Percentiles rank a stretch among this genome's conserved stretches.
Evolutionary conservation across 768 basidiomycete genomes (phyloP).

Genomic region (Antrodiella citrinella): DNA sequence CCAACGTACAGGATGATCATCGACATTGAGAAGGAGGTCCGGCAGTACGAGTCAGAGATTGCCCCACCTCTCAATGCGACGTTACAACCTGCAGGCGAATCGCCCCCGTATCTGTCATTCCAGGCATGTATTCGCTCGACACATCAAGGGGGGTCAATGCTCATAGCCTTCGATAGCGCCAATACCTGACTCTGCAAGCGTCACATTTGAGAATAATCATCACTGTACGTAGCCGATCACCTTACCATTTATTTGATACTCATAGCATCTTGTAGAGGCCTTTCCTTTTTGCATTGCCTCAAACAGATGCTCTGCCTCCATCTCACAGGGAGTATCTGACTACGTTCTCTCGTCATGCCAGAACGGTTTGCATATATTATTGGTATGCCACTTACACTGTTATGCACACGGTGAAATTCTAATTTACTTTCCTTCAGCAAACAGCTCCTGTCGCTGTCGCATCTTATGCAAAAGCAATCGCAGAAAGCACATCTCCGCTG

Average conservation of each 20-base stretch:
- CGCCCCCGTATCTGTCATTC: constrained; percentile 9
- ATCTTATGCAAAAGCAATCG: constrained; percentile 5
- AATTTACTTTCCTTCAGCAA: constrained; percentile 12
- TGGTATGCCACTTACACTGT: constrained; percentile 2
- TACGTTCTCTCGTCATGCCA: constrained; percentile 1
- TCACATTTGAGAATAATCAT: constrained; percentile 7
- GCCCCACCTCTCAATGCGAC: constrained; percentile 12
- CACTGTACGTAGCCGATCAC: constrained; percentile 3
- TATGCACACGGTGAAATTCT: too few species aligned
- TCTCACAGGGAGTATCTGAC: not conserved
- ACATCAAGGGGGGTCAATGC: not conserved
- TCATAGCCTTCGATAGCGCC: constrained; percentile 10
- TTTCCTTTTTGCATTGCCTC: not conserved
- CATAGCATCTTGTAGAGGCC: not conserved
- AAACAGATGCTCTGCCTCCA: not conserved
- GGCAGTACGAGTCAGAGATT: constrained; percentile 15
- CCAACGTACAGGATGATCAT: constrained; percentile 16
- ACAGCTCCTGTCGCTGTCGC: constrained; percentile 11
- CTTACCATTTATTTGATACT: not conserved
- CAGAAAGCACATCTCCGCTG: constrained; percentile 6
- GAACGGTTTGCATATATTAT: constrained; percentile 2
- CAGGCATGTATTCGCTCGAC: not conserved
- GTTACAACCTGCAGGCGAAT: constrained; percentile 9
- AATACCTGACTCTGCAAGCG: constrained; percentile 8
- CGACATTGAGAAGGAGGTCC: constrained; percentile 14